A percentile compares a stretch with the other conserved stretches of the same genome.
Conservation (phyloP, 768 basidiomycete genomes). For the Dacryopinax primogenitus region DNA sequence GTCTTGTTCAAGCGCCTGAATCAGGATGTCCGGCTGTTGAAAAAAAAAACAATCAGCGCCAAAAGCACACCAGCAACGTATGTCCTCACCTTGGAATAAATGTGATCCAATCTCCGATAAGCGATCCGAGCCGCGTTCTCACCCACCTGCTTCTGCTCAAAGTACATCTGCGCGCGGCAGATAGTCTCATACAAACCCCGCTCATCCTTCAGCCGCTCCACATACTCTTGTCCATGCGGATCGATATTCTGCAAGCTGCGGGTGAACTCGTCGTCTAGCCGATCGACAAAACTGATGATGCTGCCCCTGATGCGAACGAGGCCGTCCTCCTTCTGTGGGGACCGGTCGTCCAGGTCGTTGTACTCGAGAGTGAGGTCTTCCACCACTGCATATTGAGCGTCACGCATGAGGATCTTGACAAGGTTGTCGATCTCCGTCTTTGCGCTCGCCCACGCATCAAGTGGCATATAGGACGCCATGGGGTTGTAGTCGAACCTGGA, state of each 20-base stretch:
- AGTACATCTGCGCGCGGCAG: constrained; percentile 81
- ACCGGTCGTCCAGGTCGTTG: constrained; percentile 75
- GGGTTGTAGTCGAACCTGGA: constrained; percentile 96
- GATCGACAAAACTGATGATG: constrained; percentile 90
- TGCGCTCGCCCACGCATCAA: constrained; percentile 79
- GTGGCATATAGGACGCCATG: constrained; percentile 74
- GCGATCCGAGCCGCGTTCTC: constrained; percentile 78
- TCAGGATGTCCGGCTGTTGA: constrained; percentile 76
- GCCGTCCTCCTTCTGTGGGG: constrained; percentile 49
- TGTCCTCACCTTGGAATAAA: constrained; percentile 79
- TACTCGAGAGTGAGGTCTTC: constrained; percentile 84
- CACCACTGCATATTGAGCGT: constrained; percentile 59
- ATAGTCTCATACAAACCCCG: constrained; percentile 87
- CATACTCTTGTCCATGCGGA: constrained; percentile 97
- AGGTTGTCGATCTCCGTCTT: constrained; percentile 82
- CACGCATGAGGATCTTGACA: constrained; percentile 58
- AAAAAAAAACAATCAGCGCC: constrained; percentile 13
- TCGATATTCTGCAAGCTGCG: constrained; percentile 95
- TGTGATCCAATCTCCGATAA: constrained; percentile 92
- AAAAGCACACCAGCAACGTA: constrained; percentile 10
- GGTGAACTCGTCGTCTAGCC: constrained; percentile 96
- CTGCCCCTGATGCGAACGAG: constrained; percentile 83
- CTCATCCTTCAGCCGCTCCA: constrained; percentile 92
- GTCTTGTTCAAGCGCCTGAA: constrained; percentile 72
- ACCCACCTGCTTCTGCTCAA: constrained; percentile 62